Percentiles rank a stretch among this genome's conserved stretches.
These are phyloP conservation scores for Aspergillus ellipticus DNA, from an alignment of 495 filamentous ascomycete genomes.

Conservation along the genomic window DNA sequence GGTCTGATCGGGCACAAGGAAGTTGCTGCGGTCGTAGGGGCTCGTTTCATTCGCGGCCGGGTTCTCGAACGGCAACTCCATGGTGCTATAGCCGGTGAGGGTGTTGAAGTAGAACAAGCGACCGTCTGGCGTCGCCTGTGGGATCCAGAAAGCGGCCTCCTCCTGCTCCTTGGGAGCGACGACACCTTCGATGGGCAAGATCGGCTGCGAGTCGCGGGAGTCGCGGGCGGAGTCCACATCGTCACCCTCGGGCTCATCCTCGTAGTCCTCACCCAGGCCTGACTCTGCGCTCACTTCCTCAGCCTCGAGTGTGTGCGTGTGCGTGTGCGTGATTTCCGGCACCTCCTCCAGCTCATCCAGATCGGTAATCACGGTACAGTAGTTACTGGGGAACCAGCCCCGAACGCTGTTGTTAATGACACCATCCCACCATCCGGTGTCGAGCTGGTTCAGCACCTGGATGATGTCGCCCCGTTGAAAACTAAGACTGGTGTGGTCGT, in stretches of 20 bases:
- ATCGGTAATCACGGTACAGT: conserved; percentile 79
- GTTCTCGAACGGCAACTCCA: conserved; percentile 90
- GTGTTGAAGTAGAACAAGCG: conserved; percentile 98
- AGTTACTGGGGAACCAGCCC: conserved; percentile 99
- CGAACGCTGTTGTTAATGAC: conserved; percentile 77
- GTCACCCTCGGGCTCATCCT: conserved; percentile 67
- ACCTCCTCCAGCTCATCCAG: conserved; percentile 55
- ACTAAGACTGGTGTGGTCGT: conserved; percentile 93
- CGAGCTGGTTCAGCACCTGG: conserved; percentile 94
- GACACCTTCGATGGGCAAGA: conserved; percentile 63
- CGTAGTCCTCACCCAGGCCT: conserved; percentile 59
- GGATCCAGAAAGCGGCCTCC: conserved; percentile 96
- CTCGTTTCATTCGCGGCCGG: conserved; percentile 79
- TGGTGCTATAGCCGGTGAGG: conserved; percentile 85
- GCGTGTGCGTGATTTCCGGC: conserved; percentile 22
- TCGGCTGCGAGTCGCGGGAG: conserved; percentile 50
- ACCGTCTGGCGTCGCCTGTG: conserved; percentile 91
- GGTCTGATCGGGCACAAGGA: conserved; percentile 85
- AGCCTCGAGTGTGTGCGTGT: conserved; percentile 38
- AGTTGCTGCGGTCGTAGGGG: conserved; percentile 80
- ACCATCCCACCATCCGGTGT: conserved; percentile 99
- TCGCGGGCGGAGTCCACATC: conserved; percentile 62
- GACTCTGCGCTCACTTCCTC: conserved; percentile 57
- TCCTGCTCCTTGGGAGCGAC: conserved; percentile 66
- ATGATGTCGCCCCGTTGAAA: conserved; percentile 95